These are phyloP conservation scores for Fusarium ramigenum DNA, from an alignment of 2,329 filamentous ascomycete species.

Conservation along the genomic window DNA sequence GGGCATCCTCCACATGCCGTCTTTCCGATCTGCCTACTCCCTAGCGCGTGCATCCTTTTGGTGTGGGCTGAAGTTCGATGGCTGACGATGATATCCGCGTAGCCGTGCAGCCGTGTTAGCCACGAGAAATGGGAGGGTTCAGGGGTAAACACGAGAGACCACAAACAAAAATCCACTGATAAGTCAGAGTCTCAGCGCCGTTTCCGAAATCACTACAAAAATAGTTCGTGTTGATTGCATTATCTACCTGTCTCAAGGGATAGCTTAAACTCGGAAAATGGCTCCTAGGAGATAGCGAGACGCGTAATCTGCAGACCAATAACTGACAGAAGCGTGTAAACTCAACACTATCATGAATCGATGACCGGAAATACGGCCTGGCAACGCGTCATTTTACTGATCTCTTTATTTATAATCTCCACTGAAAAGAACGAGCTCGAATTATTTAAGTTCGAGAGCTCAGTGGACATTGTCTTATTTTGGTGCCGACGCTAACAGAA, in stretches of 20 bases:
- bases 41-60: not conserved
- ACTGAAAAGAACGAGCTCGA: not conserved
- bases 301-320: conserved; percentile 16
- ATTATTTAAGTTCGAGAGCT: not conserved
- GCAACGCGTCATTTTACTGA: conserved; percentile 6
- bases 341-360: conserved; percentile 5
- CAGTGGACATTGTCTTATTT: not conserved
- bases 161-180: not conserved
- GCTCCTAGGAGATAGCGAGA: conserved; percentile 13
- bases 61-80: conserved; percentile 18
- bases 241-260: conserved; percentile 17
- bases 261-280: not conserved
- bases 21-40: conserved; percentile 24
- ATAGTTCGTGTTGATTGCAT: not conserved
- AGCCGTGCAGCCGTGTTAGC: not conserved
- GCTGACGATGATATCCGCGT: conserved; percentile 5
- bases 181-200: not conserved
- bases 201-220: not conserved
- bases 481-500: conserved; percentile 1
- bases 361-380: conserved; percentile 15
- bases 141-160: conserved; percentile 20
- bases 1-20: conserved; percentile 28
- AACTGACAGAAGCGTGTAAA: conserved; percentile 1
- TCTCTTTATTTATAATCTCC: not conserved
- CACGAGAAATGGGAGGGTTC: not conserved